Evolutionary conservation across 495 filamentous ascomycete species (phyloP), one percentile per base, ranked within the genome.

Genomic region (Hypoxylon lienhwacheense): DNA sequence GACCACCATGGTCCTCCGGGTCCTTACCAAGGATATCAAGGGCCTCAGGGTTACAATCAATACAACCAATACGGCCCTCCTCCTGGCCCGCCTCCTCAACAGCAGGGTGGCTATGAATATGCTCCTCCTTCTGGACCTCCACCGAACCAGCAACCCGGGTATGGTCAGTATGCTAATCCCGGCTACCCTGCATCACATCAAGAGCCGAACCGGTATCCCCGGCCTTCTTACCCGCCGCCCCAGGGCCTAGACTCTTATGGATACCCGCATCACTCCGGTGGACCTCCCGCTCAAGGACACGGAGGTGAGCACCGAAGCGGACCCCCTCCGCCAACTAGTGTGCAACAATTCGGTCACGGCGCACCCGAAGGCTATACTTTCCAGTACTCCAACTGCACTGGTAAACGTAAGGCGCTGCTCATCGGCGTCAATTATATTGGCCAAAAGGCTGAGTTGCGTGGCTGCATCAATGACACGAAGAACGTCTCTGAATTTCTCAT

Each of bases 391-490:
- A 81, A 86, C 52, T 96, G 91, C 69, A 88, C 86, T 7, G 91
- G 91, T 14, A 82, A 83, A 61, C 80, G 91, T 57, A 93, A 91
- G 78, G 91, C 91, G 10, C 72, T 97, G 26, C 69, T 97, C 61
- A 95, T 97, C 49, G 91, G 91, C 35, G 92, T 96, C 76, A 97
- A 97, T 73, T 97, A 97, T 70, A 90, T 95, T 51, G 83, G 86
- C 42, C 90, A 95, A 68, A 76, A 85, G 47, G 89, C 85, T 39
- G 87, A 95, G 73, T 74, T 97, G 44, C 77, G 86, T 42, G 91
- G 91, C 45, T 97, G 91, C 73, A 95, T 96, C 78, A 97, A 97
- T 70, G 91, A 97, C 69, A 88, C 90, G 24, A 89, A 89, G 70
- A 96, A 96, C 66, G 84, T 97, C 78, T 90, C 88, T 4, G 73